These are phyloP conservation scores for Amylostereum chailletii DNA, from an alignment of 1,284 basidiomycete genomes.

Conservation along the genomic window DNA sequence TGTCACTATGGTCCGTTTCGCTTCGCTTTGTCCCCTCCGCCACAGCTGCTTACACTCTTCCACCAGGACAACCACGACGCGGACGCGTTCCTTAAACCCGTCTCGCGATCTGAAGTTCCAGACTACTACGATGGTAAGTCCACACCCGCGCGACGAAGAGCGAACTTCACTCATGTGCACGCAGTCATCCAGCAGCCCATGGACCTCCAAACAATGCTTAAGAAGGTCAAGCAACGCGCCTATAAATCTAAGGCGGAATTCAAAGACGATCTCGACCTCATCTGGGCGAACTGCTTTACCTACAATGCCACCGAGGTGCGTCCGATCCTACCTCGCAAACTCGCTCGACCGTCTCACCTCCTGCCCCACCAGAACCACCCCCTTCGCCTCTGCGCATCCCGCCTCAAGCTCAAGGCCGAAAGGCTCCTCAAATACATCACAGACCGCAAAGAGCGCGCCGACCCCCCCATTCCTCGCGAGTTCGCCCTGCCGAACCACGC, in stretches of 20 bases:
- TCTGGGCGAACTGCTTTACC: slow-evolving; percentile 92
- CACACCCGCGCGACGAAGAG: neutral
- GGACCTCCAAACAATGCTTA: slow-evolving; percentile 90
- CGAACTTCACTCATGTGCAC: neutral
- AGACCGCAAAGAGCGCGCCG: slow-evolving; percentile 75
- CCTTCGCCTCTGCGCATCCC: slow-evolving; percentile 68
- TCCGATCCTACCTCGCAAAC: slow-evolving; percentile 8
- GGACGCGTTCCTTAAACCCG: slow-evolving; percentile 83
- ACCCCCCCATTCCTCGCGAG: slow-evolving; percentile 28
- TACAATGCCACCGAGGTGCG: slow-evolving; percentile 88
- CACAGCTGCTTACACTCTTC: slow-evolving; percentile 14
- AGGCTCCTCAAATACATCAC: slow-evolving; percentile 81
- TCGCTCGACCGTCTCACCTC: neutral
- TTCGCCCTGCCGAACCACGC: neutral
- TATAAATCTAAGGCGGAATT: slow-evolving; percentile 96
- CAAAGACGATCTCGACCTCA: slow-evolving; percentile 87
- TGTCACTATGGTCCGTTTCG: slow-evolving; percentile 58
- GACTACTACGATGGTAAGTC: slow-evolving; percentile 81
- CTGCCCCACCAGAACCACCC: slow-evolving; percentile 52
- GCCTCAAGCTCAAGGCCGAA: slow-evolving; percentile 74
- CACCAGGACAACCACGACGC: slow-evolving; percentile 79
- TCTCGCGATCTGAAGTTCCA: slow-evolving; percentile 78
- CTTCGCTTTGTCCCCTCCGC: slow-evolving; percentile 7
- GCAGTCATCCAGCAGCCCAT: slow-evolving; percentile 85
- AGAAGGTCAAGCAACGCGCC: slow-evolving; percentile 82